Conservation (phyloP, 75 land plant genomes). For the Selaginella tamariscina region DNA sequence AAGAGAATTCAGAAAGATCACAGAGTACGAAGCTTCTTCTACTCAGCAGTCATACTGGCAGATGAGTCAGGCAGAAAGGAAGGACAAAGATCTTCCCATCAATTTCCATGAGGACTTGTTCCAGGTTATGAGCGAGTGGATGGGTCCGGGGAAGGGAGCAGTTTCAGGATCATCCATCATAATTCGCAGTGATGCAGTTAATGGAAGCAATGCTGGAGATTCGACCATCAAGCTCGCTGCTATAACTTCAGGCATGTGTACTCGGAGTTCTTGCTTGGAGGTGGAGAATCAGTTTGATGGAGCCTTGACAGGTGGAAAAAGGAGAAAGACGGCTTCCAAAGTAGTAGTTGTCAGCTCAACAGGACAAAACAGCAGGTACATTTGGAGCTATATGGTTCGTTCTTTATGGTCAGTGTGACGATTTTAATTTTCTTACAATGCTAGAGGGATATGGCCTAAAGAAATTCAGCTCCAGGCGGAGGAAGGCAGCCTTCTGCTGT, state of each 20-base stretch:
- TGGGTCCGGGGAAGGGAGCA: background rate
- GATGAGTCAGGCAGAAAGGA: background rate
- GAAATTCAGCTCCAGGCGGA: background rate
- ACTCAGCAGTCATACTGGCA: background rate
- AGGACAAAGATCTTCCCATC: constrained; percentile 7
- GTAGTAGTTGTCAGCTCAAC: too few species aligned
- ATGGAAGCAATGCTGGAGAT: background rate
- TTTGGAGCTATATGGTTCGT: too few species aligned
- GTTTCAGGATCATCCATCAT: background rate
- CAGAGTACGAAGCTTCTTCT: background rate
- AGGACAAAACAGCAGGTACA: background rate
- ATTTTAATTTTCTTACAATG: too few species aligned
- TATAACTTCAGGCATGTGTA: background rate
- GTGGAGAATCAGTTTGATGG: background rate
- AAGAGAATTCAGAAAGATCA: constrained; percentile 5
- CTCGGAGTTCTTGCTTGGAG: background rate
- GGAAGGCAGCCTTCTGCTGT: constrained; percentile 9
- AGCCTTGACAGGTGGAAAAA: background rate
- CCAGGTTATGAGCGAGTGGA: constrained; percentile 1
- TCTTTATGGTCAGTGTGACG: too few species aligned
- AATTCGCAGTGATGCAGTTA: background rate
- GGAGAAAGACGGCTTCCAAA: background rate
- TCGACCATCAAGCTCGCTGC: background rate
- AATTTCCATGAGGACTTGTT: background rate
- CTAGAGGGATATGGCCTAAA: background rate